phyloP scores from a whole-genome alignment of 306 rosid species.

The Sicyos baderoa region DNA sequence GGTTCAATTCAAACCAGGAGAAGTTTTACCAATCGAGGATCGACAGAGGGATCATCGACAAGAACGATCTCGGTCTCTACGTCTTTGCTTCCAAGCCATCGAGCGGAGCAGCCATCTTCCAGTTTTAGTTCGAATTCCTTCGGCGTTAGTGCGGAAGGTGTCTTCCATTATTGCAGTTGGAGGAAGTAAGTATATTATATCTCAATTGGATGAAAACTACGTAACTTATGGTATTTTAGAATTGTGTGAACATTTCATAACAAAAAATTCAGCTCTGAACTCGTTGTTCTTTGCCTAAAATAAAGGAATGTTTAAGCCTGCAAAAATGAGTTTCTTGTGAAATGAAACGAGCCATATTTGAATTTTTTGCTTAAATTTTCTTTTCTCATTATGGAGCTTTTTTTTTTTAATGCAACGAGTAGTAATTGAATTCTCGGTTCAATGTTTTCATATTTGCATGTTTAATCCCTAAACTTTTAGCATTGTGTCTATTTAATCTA shows the following conservation, averaged over 20 bases:
- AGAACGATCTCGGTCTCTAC: constrained; percentile 67
- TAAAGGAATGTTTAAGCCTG: constrained; percentile 5
- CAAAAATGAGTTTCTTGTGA: background rate
- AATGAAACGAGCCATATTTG: background rate
- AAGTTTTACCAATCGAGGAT: constrained; percentile 58
- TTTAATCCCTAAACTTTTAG: no score
- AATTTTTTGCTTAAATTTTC: background rate
- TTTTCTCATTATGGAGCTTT: background rate
- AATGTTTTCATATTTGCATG: background rate
- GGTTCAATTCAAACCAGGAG: constrained; percentile 41
- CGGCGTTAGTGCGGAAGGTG: background rate
- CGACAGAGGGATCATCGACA: constrained; percentile 48
- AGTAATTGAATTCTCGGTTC: background rate
- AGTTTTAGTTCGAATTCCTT: constrained; percentile 31
- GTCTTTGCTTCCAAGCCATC: constrained; percentile 97
- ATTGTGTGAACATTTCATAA: background rate
- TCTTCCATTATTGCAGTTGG: background rate
- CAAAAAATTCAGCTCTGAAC: background rate
- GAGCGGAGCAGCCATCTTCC: constrained; percentile 90
- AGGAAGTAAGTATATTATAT: background rate
- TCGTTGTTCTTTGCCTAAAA: background rate
- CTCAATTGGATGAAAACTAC: background rate
- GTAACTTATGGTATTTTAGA: background rate
- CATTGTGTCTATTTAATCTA: no score
- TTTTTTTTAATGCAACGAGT: background rate